Conservation (phyloP, 1,284 basidiomycete species). For the Chalciporus sp. region DNA sequence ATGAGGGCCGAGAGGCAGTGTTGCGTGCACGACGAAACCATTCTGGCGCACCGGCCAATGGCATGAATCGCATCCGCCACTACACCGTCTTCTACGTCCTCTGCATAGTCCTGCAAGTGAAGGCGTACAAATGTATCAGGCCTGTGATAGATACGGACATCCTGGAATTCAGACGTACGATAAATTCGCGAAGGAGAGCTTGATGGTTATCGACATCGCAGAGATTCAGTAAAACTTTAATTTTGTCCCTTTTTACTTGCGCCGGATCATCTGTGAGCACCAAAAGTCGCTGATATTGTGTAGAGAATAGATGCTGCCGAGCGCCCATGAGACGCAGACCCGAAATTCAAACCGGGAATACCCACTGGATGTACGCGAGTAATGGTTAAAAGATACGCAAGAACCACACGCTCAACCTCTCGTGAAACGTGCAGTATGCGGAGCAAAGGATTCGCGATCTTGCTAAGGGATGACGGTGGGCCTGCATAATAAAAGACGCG, state of each 20-base stretch:
- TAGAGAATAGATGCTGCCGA: conserved; percentile 58
- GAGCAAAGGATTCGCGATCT: conserved; percentile 68
- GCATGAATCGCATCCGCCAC: conserved; percentile 75
- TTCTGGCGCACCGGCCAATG: conserved; percentile 73
- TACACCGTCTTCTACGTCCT: conserved; percentile 70
- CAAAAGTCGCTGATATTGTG: conserved; percentile 67
- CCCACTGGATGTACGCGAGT: conserved; percentile 65
- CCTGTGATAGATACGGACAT: not conserved
- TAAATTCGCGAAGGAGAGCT: conserved; percentile 76
- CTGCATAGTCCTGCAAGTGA: conserved; percentile 66
- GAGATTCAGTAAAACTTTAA: conserved; percentile 69
- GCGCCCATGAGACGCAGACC: conserved; percentile 2
- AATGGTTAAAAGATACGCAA: conserved; percentile 71
- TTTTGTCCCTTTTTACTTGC: conserved; percentile 72
- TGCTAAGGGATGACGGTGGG: conserved; percentile 54
- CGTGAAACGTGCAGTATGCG: conserved; percentile 63
- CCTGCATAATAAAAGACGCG: conserved; percentile 77
- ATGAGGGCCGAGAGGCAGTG: conserved; percentile 78
- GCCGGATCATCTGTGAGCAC: conserved; percentile 67
- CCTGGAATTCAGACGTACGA: conserved; percentile 51
- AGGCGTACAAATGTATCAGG: not conserved
- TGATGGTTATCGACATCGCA: conserved; percentile 69
- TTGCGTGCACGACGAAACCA: conserved; percentile 66
- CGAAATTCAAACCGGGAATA: conserved; percentile 13
- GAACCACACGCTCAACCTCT: conserved; percentile 73